Conservation (phyloP, 1,139 yeast genomes). For the Debaryomyces sp. region DNA sequence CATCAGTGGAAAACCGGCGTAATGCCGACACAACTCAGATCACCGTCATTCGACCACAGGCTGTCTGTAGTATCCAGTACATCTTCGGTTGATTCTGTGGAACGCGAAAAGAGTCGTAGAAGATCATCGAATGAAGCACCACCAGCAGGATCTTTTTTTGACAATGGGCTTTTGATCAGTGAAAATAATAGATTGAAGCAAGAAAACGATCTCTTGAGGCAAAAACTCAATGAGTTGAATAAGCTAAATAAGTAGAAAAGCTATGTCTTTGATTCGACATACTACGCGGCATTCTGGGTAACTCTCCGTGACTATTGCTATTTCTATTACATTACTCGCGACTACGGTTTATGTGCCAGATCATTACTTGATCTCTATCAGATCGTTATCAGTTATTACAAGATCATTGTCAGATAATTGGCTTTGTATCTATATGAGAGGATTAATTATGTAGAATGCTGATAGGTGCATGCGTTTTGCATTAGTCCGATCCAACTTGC, state of each 20-base stretch:
- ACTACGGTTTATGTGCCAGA: background rate
- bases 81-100: slow-evolving; percentile 1
- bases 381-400: background rate
- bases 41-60: slow-evolving; percentile 8
- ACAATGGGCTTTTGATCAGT: background rate
- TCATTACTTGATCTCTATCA: background rate
- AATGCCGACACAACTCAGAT: slow-evolving; percentile 2
- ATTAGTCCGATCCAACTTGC: background rate
- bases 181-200: slow-evolving; percentile 8
- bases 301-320: background rate
- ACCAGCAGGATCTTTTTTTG: background rate
- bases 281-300: background rate
- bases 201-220: slow-evolving; percentile 9
- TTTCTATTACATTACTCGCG: background rate
- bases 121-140: slow-evolving; percentile 9
- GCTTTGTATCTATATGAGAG: background rate
- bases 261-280: background rate
- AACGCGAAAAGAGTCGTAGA: slow-evolving; percentile 1
- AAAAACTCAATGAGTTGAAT: slow-evolving; percentile 1
- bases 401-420: background rate
- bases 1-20: slow-evolving; percentile 24
- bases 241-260: background rate
- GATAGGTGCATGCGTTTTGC: background rate
- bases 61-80: slow-evolving; percentile 4
- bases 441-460: background rate